phyloP scores from a whole-genome alignment of 495 filamentous ascomycete genomes.

The Penicillium cosmopolitanum region DNA sequence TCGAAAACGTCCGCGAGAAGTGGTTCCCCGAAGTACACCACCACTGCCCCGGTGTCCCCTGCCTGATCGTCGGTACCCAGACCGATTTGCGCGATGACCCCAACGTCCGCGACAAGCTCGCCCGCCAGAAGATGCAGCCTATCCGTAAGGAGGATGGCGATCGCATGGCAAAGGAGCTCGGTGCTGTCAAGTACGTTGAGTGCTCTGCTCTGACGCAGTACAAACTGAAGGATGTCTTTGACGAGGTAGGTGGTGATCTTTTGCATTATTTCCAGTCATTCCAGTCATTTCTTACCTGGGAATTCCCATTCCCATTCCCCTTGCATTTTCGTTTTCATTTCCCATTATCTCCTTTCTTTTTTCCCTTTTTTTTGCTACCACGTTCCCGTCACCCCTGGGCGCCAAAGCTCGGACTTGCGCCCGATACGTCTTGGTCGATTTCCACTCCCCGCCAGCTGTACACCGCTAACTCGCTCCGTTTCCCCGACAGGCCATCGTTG shows the following conservation, averaged over 20 bases:
- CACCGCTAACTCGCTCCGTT: conserved; percentile 15
- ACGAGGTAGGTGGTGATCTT: conserved; percentile 70
- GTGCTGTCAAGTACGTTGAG: conserved; percentile 97
- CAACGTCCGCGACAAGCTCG: conserved; percentile 85
- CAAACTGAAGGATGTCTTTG: conserved; percentile 98
- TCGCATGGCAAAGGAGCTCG: conserved; percentile 92
- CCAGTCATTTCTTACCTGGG: not conserved
- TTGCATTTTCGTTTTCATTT: not conserved
- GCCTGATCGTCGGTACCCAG: conserved; percentile 97
- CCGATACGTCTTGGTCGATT: conserved; percentile 2
- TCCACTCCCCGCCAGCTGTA: conserved; percentile 8
- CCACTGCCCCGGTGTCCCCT: conserved; percentile 96
- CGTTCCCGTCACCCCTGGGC: not conserved
- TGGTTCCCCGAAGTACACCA: conserved; percentile 99
- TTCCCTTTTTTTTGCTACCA: no score
- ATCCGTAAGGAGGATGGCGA: conserved; percentile 92
- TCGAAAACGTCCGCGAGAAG: conserved; percentile 99
- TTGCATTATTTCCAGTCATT: not conserved
- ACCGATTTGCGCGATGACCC: conserved; percentile 92
- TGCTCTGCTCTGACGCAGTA: conserved; percentile 97
- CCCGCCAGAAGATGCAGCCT: conserved; percentile 93
- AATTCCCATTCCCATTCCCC: conserved; percentile 4
- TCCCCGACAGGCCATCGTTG: conserved; percentile 75
- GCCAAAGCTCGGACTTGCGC: conserved; percentile 5
- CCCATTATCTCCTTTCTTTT: not conserved